Percentiles rank a stretch among this genome's conserved stretches.
Evolutionary conservation across 495 filamentous ascomycete species (phyloP).

Genomic region (Pyrenula massariospora): DNA sequence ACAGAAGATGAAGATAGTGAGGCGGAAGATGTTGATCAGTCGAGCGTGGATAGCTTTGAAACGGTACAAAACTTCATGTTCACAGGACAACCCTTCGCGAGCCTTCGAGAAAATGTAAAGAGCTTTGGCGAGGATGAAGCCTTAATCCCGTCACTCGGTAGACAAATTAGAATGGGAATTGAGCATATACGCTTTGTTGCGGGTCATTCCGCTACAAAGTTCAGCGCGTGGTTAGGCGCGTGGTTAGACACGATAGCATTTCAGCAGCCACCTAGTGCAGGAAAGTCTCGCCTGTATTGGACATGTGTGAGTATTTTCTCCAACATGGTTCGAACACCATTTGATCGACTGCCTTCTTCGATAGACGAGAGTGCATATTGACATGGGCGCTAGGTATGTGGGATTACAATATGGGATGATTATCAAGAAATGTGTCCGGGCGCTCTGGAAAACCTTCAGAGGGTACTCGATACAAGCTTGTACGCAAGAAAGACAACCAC

Average conservation of each 20-base stretch:
- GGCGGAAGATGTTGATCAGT: too few relatives aligned
- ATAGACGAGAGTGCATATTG: background rate
- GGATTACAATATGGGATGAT: conserved; percentile 22
- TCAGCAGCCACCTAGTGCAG: background rate
- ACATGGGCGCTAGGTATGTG: conserved; percentile 12
- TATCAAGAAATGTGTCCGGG: conserved; percentile 20
- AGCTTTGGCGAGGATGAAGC: background rate
- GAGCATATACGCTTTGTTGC: background rate
- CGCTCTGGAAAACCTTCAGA: conserved; percentile 19
- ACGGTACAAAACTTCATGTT: too few relatives aligned
- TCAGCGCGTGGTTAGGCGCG: too few relatives aligned
- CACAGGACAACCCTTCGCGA: too few relatives aligned
- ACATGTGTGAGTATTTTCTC: conserved; percentile 14
- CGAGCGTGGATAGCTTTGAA: too few relatives aligned
- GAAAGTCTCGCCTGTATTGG: conserved; percentile 17
- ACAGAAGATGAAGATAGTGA: too few relatives aligned
- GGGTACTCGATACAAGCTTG: conserved; percentile 10
- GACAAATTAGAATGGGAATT: background rate
- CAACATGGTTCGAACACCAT: background rate
- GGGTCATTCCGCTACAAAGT: background rate
- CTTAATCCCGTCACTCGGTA: background rate
- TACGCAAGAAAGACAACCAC: background rate
- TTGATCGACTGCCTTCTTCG: background rate
- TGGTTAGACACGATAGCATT: background rate
- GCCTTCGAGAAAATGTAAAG: background rate